Percentiles rank a stretch among this genome's conserved stretches.
Evolutionary conservation across 176 grass and related monocot species (phyloP).

Genomic region (Phoenix dactylifera): DNA sequence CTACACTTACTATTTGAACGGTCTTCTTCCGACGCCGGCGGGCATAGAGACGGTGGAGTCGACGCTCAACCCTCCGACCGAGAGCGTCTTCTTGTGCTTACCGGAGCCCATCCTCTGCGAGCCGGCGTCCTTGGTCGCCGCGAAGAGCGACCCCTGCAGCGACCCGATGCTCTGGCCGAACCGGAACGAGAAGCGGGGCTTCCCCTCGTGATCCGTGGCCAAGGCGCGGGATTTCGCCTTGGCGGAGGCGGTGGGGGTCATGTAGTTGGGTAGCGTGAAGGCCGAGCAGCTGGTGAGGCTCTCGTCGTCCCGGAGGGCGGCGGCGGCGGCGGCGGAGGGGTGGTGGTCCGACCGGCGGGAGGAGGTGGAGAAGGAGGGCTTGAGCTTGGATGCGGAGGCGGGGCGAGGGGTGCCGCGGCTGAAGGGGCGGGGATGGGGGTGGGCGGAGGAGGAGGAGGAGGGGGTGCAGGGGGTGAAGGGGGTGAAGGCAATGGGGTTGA

Average conservation of each 20-base stretch:
- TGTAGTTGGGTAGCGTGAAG: slow-evolving; percentile 83
- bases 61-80: slow-evolving; percentile 58
- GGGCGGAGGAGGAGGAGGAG: neutral
- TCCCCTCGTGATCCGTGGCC: slow-evolving; percentile 26
- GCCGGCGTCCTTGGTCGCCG: slow-evolving; percentile 15
- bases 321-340: neutral
- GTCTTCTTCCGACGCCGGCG: slow-evolving; percentile 46
- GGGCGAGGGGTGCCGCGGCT: slow-evolving; percentile 8
- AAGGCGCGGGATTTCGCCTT: slow-evolving; percentile 45
- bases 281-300: slow-evolving; percentile 90
- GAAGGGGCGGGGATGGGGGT: neutral
- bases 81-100: slow-evolving; percentile 49
- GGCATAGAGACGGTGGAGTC: slow-evolving; percentile 85
- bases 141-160: slow-evolving; percentile 3
- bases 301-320: slow-evolving; percentile 49
- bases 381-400: slow-evolving; percentile 14
- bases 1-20: slow-evolving; percentile 41
- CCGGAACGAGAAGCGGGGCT: slow-evolving; percentile 64
- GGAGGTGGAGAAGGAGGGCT: slow-evolving; percentile 5
- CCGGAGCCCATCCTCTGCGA: slow-evolving; percentile 17
- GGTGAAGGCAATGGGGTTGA: too few relatives aligned
- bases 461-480: too few relatives aligned
- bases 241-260: slow-evolving; percentile 76
- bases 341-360: slow-evolving; percentile 10
- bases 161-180: slow-evolving; percentile 50